These are phyloP conservation scores for Phytophthora multivora DNA, from an alignment of 352 stramenopile species.

Conservation along the genomic window DNA sequence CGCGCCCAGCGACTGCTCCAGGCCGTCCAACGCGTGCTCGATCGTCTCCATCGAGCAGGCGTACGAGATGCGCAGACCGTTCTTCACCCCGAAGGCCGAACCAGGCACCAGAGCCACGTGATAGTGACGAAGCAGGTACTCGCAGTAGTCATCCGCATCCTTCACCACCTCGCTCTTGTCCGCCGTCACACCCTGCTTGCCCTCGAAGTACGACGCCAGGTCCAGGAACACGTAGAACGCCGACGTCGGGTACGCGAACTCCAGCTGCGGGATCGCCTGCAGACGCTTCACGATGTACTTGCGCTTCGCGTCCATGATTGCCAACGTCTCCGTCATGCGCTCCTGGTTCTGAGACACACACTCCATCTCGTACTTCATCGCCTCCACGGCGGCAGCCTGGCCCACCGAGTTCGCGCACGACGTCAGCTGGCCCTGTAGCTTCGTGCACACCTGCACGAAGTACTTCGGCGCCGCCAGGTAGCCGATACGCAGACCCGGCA, in stretches of 20 bases:
- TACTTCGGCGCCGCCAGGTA: slow-evolving; percentile 87
- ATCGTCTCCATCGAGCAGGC: slow-evolving; percentile 93
- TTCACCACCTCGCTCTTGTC: slow-evolving; percentile 53
- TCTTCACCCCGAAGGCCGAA: slow-evolving; percentile 93
- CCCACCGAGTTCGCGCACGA: slow-evolving; percentile 93
- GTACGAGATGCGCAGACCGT: slow-evolving; percentile 96
- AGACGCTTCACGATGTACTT: slow-evolving; percentile 91
- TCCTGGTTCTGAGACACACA: slow-evolving; percentile 48
- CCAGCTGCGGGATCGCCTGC: slow-evolving; percentile 83
- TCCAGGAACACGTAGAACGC: slow-evolving; percentile 97
- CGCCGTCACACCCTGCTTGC: slow-evolving; percentile 44
- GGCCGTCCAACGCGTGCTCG: slow-evolving; percentile 60
- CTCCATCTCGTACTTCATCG: slow-evolving; percentile 86
- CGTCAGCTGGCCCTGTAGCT: slow-evolving; percentile 96
- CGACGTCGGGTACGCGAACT: slow-evolving; percentile 87
- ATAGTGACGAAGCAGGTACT: slow-evolving; percentile 93
- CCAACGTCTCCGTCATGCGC: slow-evolving; percentile 59
- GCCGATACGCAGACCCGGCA: slow-evolving; percentile 95
- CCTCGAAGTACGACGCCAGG: slow-evolving; percentile 82
- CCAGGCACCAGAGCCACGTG: slow-evolving; percentile 95
- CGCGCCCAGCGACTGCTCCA: slow-evolving; percentile 67
- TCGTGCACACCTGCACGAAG: slow-evolving; percentile 89
- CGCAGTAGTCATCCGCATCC: slow-evolving; percentile 82
- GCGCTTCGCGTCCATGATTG: slow-evolving; percentile 84
- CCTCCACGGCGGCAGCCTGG: slow-evolving; percentile 92